Conservation (phyloP, 2,329 filamentous ascomycete genomes). For the Claviceps sp. region DNA sequence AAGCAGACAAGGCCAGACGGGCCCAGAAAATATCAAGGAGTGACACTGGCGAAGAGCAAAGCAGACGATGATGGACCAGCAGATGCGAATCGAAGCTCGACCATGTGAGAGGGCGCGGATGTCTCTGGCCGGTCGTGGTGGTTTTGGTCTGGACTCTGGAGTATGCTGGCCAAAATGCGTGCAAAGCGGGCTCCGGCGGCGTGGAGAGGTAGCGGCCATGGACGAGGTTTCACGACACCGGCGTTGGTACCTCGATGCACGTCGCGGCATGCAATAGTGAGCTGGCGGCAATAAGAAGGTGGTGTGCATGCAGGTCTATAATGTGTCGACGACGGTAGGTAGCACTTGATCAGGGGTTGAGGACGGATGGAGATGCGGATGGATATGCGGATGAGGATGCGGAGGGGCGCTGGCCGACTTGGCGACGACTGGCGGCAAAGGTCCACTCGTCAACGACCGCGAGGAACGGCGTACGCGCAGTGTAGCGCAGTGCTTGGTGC, state of each 20-base stretch:
- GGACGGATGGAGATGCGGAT: neutral
- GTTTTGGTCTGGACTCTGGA: neutral
- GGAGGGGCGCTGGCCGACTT: neutral
- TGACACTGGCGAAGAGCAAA: neutral
- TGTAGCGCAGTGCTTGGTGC: too few relatives aligned
- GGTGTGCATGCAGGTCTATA: neutral
- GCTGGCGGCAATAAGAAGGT: neutral
- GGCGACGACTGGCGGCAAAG: neutral
- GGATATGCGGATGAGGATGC: neutral
- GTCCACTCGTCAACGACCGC: too few relatives aligned
- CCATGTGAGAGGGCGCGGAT: neutral
- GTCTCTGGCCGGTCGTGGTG: neutral
- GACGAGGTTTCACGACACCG: constrained; percentile 25
- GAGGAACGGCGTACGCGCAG: too few relatives aligned
- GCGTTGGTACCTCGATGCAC: constrained; percentile 31
- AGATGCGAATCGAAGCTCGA: neutral
- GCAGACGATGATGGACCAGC: neutral
- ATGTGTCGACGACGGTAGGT: neutral
- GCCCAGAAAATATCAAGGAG: neutral
- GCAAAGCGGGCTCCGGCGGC: constrained; percentile 2
- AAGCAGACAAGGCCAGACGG: neutral
- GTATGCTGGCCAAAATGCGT: neutral
- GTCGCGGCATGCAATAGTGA: constrained; percentile 25
- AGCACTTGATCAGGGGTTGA: constrained; percentile 1
- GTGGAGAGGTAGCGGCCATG: neutral